Base-by-base conservation (phyloP, 257 asterid genomes). In the Gardenia jasminoides region DNA sequence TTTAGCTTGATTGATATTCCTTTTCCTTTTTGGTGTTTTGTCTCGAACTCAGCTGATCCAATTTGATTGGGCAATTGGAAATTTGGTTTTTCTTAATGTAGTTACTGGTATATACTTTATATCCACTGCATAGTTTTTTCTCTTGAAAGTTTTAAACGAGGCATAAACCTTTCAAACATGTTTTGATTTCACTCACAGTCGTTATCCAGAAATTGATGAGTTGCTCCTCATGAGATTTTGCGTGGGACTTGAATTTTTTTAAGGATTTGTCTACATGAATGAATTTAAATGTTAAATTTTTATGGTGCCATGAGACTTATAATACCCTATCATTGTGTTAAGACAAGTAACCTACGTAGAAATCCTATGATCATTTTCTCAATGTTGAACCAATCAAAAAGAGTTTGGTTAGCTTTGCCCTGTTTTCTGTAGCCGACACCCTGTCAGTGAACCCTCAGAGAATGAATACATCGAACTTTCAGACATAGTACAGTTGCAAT, bases 1-100 rank as follows among this genome's bases (percentile, higher is more conserved):
- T 78, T 79, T 76, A 72, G 78, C 61, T 65, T 70, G 65, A 80
- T 80, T 78, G 80, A 64, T 64, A 26, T 33, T 71, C 70, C 67
- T 10, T 9, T 80, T n/a, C 13, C 17, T 31, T 54, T 30, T 39
- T n/a, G 19, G 17, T 50, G 39, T 66, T 78, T 41, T 69, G 78
- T 15, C 68, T 36, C 36, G 6, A 50, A 50, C 44, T 75, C 7
- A 22, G 12, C 26, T 46, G n/a, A 44, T 71, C 41, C 59, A 71
- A 71, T 52, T 47, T 28, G 43, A 47, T 26, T 26, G 36, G 43
- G 62, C 16, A 16, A 28, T 16, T 26, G 44, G 41, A 44, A 44
- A 71, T 20, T 71, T 26, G 43, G 20, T n/a, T 46, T 46, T 26
- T 71, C 26, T 16, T 33, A 31, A 0, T 36, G 26, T 33, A 30